Evolutionary conservation across 208 protist genomes (phyloP), one percentile per base, ranked within the genome.

Genomic region (Leptomonas pyrrhocoris): DNA sequence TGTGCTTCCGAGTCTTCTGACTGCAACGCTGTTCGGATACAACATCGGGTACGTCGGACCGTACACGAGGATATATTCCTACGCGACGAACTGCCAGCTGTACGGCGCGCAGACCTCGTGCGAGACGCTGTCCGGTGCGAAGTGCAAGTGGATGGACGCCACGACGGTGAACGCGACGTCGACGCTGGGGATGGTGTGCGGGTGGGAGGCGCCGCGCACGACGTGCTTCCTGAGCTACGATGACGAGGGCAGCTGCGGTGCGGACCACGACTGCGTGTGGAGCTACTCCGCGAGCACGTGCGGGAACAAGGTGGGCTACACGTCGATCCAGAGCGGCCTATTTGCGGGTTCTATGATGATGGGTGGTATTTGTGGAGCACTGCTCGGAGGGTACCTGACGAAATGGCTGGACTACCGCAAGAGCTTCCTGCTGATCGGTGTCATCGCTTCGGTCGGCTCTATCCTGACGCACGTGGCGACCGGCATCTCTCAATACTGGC

Each of bases 21-120:
- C 56, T 30, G 75, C 79, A 11, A 46, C 40, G 16, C 34, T 84
- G 45, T 80, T 77, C 60, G 83, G 83, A 4, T 78, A 74, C 53
- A 54, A 72, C 25, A 74, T 88, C 49, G 83, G 83, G 13, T 65
- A 76, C 13, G 76, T 84, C 25, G 69, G 67, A 45, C 58, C 79
- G 30, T 84, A 84, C 66, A 42, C 60, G 9, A 53, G 66, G 30
- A 61, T 88, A 9, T 80, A 83, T 62, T 19, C 51, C 4, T 80
- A 46, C 40, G 69, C 74, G 23, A 75, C 77, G 6, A 75, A 84
- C 42, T 88, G 83, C 73, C 68, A 78, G 49, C 57, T 72, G 50
- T 72, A 72, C 66, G 50, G 38, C 30, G 66, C 66, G 9, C 30
- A 56, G 45, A 56, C 43, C 43, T 34, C 38, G 50, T 72, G 66